A percentile compares a stretch with the other conserved stretches of the same genome.
These are phyloP conservation scores for Kregervanrija delftensis DNA, from an alignment of 805 yeast genomes.

Conservation along the genomic window DNA sequence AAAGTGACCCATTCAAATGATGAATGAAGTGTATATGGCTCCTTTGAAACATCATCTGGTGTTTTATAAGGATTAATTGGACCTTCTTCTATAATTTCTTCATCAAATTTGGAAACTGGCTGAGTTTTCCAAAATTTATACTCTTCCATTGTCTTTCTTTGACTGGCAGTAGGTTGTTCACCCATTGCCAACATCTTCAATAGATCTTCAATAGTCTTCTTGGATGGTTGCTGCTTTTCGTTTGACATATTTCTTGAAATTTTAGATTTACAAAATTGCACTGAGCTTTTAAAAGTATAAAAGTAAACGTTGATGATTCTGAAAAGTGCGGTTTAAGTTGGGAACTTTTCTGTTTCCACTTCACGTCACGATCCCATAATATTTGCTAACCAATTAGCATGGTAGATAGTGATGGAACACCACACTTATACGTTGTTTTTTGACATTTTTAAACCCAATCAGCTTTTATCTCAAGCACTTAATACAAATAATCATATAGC, in stretches of 20 bases:
- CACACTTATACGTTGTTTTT: constrained; percentile 21
- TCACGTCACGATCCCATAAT: too few relatives aligned
- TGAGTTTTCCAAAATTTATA: constrained; percentile 98
- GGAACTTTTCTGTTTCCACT: too few relatives aligned
- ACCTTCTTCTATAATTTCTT: constrained; percentile 46
- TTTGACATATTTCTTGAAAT: too few relatives aligned
- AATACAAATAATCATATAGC: constrained; percentile 8
- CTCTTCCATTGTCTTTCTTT: constrained; percentile 72
- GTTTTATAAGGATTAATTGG: constrained; percentile 68
- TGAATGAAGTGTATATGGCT: constrained; percentile 62
- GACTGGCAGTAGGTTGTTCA: constrained; percentile 47
- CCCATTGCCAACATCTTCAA: constrained; percentile 51
- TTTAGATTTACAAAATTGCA: too few relatives aligned
- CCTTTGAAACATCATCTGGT: constrained; percentile 62
- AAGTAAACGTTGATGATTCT: too few relatives aligned
- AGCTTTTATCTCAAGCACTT: constrained; percentile 15
- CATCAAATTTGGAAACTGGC: constrained; percentile 81
- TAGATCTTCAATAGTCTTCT: constrained; percentile 51
- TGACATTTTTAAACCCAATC: constrained; percentile 23
- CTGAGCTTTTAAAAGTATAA: too few relatives aligned
- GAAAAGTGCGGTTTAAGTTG: too few relatives aligned
- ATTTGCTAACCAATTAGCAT: too few relatives aligned
- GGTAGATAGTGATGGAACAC: neutral
- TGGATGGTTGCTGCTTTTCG: neutral
- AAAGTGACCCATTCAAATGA: constrained; percentile 89